Conservation (phyloP, 2,329 filamentous ascomycete species). For the Alternaria metachromatica region DNA sequence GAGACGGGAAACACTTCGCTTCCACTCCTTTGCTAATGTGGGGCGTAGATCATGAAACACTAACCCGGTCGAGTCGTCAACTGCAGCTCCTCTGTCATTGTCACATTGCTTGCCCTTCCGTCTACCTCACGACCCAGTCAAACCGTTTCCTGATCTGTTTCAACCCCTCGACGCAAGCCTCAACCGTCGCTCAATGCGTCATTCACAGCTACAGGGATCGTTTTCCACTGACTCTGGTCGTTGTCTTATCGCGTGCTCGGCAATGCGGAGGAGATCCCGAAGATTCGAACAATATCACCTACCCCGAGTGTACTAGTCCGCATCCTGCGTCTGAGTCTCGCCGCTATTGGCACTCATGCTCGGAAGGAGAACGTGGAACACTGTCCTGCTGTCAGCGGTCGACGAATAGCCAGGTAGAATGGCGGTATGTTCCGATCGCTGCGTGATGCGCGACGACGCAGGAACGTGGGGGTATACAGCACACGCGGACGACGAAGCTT, state of each 20-base stretch:
- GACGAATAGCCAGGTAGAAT: not conserved
- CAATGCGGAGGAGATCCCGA: slow-evolving; percentile 20
- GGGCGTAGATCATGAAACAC: slow-evolving; percentile 19
- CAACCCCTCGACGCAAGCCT: not conserved
- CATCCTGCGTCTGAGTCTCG: not conserved
- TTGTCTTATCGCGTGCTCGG: slow-evolving; percentile 12
- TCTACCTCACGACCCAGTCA: not conserved
- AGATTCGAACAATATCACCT: slow-evolving; percentile 10
- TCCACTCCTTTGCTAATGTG: slow-evolving; percentile 2
- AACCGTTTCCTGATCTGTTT: not conserved
- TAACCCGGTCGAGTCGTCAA: not conserved
- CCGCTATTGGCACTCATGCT: slow-evolving; percentile 4
- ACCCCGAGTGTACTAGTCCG: slow-evolving; percentile 5
- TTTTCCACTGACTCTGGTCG: slow-evolving; percentile 2
- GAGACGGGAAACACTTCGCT: not conserved
- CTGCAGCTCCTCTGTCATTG: not conserved
- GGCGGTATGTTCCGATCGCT: not conserved
- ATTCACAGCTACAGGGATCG: not conserved
- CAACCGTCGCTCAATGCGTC: not conserved
- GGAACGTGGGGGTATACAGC: slow-evolving; percentile 8
- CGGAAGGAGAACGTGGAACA: not conserved
- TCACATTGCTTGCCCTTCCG: not conserved
- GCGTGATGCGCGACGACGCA: not conserved
- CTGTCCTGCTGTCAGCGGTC: slow-evolving; percentile 1
- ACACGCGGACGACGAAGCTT: not conserved